Evolutionary conservation across 2,329 filamentous ascomycete species (phyloP), one percentile per base, ranked within the genome.

Genomic region (Mariannaea elegans): DNA sequence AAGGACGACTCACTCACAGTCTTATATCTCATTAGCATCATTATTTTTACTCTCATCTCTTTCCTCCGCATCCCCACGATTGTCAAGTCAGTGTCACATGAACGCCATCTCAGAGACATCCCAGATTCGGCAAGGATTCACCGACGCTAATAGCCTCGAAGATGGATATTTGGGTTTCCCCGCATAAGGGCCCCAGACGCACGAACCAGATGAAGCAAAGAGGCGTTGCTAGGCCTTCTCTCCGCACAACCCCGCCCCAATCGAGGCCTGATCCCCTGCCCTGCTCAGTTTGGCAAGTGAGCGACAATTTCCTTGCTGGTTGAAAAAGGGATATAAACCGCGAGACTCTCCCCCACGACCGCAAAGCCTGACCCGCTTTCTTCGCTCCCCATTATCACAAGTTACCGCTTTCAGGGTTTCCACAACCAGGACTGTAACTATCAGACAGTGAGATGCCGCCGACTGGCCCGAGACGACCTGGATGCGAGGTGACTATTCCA

Each of bases 291-390:
- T 21, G 16, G 44, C 59, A 46, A 48, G 59, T 46, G 47, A 53
- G 44, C 5, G 48, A 41, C 44, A 57, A 38, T 64, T 64, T 64
- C 62, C 62, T 32, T 39, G 31, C 29, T 29, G 31, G 62, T 63
- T 56, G 21, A 64, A 64, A 55, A 63, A 58, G 60, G 62, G 60
- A 64, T 64, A 64, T 64, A 64, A 64, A 63, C 52, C 54, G 59
- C 62, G 62, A 57, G 39, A 44, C 9, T 39, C 32, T 39, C 47
- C 49, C 18, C 16, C 57, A 29, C 56, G n/a, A n/a, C 27, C 24
- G 57, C 19, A 42, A 45, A 24, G 16, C 19, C 46, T 19, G 19
- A 44, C 38, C 47, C 47, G 31, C 55, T 27, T 42, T 42, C 18
- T 3, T 42, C 8, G 38, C 23, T 23, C 23, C 38, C 3, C 19